Conservation (phyloP, 1,139 yeast species). For the Candida sanyaensis region DNA sequence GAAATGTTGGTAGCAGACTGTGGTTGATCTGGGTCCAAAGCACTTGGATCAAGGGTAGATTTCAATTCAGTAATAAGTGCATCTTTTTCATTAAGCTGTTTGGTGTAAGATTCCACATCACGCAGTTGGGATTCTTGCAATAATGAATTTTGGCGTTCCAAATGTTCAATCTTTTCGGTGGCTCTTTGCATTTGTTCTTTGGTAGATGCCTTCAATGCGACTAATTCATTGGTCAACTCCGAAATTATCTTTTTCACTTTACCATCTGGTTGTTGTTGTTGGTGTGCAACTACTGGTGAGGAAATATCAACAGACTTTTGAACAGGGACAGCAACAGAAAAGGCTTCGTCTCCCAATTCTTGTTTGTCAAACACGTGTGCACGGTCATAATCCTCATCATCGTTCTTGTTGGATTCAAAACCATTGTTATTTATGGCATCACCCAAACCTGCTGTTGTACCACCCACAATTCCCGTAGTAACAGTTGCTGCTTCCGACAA, state of each 20-base stretch:
- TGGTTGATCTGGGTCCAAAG: slow-evolving; percentile 27
- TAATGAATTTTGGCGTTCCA: slow-evolving; percentile 45
- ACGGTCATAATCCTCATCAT: slow-evolving; percentile 2
- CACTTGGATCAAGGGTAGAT: slow-evolving; percentile 33
- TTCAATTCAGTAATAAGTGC: slow-evolving; percentile 37
- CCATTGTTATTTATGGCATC: slow-evolving; percentile 4
- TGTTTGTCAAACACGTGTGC: slow-evolving; percentile 7
- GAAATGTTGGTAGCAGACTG: slow-evolving; percentile 25
- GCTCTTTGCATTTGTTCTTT: slow-evolving; percentile 56
- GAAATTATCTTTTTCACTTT: slow-evolving; percentile 35
- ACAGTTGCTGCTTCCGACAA: slow-evolving; percentile 10
- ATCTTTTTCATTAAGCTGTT: slow-evolving; percentile 36
- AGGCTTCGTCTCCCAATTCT: neutral
- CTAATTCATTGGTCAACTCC: slow-evolving; percentile 51
- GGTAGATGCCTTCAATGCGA: slow-evolving; percentile 46
- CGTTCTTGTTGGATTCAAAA: neutral
- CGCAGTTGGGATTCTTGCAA: slow-evolving; percentile 23
- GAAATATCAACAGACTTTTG: neutral
- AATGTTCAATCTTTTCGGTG: slow-evolving; percentile 45
- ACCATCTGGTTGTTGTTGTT: slow-evolving; percentile 3
- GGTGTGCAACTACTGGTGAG: neutral
- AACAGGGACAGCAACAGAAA: neutral
- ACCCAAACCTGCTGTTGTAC: slow-evolving; percentile 7
- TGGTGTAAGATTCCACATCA: slow-evolving; percentile 20
- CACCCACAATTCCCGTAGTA: slow-evolving; percentile 15